Evolutionary conservation across 2,329 filamentous ascomycete species (phyloP).

Genomic region (Fusarium sp.): DNA sequence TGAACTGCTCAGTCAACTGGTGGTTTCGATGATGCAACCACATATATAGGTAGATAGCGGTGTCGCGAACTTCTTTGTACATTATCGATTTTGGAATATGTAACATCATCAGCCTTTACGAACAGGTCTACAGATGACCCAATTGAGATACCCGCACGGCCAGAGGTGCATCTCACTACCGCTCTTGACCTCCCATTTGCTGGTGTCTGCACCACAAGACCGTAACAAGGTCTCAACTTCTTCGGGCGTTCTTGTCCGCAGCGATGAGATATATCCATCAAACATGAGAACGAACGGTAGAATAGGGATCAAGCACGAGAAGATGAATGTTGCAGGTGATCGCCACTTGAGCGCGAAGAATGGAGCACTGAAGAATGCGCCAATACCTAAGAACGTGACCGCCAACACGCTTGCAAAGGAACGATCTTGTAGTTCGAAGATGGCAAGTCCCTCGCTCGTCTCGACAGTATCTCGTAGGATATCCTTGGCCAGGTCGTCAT

Average conservation of each 20-base stretch:
- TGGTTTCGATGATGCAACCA: constrained; percentile 51
- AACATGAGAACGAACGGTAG: constrained; percentile 73
- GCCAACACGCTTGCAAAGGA: constrained; percentile 63
- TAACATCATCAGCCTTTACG: constrained; percentile 12
- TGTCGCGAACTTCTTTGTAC: neutral
- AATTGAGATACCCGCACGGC: constrained; percentile 61
- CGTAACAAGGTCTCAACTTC: constrained; percentile 71
- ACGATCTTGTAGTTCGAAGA: constrained; percentile 79
- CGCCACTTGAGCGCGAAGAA: constrained; percentile 62
- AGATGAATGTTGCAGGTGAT: constrained; percentile 66
- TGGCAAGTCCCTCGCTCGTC: constrained; percentile 73
- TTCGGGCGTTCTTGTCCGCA: constrained; percentile 72
- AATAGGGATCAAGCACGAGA: constrained; percentile 72
- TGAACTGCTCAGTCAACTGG: constrained; percentile 58
- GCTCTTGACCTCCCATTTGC: constrained; percentile 59
- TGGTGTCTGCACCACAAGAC: constrained; percentile 56
- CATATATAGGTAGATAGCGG: neutral
- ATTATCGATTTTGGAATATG: neutral
- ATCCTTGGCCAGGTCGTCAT: constrained; percentile 66
- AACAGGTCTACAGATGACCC: constrained; percentile 59
- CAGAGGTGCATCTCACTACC: constrained; percentile 59
- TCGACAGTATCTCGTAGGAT: constrained; percentile 72
- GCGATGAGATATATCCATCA: constrained; percentile 73
- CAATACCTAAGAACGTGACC: constrained; percentile 61
- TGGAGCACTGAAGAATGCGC: constrained; percentile 61